Evolutionary conservation across 257 asterid species (phyloP), one percentile per base, ranked within the genome.

Genomic region (Cordia subcordata): DNA sequence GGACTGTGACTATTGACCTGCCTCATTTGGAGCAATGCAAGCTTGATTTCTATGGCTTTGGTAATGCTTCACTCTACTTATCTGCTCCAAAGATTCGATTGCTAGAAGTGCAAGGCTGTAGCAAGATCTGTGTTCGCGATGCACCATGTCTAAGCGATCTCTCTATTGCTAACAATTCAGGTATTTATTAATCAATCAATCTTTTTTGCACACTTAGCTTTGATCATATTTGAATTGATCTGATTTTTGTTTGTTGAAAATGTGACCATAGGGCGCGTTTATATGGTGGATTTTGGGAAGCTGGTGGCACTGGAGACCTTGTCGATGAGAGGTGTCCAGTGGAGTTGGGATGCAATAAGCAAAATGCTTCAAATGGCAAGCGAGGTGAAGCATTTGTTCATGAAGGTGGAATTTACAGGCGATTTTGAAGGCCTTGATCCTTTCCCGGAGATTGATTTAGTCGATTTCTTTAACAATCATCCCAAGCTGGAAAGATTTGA

Each of bases 341-440:
- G 97, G 99, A 70, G 93, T 67, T 94, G 99, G 99, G 80, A 73
- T 69, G 96, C 95, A 17, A 65, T 90, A 64, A 83, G 82, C 72
- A 80, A 71, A 57, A 57, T 93, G 79, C 92, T 94, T 59, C 90
- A 75, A 53, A 72, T 87, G 95, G 96, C 97, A 3, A 71, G 79
- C 53, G 97, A 90, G 58, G 95, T 94, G 62, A 87, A 94, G 76
- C 88, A 94, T 59, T 95, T 94, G 54, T 87, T 66, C 68, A 90
- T 90, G 99, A 94, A 90, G 71, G 95, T 94, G 54, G 99, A 94
- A 69, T 94, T 94, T 80, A 81, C 97, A 0, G 97, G 97, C 10
- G 74, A 90, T 61, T 75, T 75, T 12, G 90, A 82, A 57, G 66
- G 74, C 35, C 96, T 85, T 68, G 53, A 76, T 68, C 94, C 97